phyloP scores from a whole-genome alignment of 345 rosid genomes.

The Aethionema arabicum region DNA sequence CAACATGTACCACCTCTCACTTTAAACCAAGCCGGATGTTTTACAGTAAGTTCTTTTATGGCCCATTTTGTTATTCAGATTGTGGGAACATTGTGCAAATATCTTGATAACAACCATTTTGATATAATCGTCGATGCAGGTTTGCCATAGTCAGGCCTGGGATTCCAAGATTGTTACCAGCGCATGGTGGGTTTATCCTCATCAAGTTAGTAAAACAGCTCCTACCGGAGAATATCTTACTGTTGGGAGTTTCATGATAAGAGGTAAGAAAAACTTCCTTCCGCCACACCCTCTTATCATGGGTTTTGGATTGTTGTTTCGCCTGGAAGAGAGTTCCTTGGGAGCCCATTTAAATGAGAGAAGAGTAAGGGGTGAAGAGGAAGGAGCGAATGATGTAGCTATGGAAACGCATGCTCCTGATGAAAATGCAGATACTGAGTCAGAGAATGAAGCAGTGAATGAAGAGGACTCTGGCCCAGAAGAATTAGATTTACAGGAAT shows the following conservation, averaged over 20 bases:
- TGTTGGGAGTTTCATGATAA: constrained; percentile 97
- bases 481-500: constrained; percentile 35
- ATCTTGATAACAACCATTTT: constrained; percentile 18
- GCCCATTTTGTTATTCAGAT: not conserved
- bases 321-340: constrained; percentile 97
- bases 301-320: constrained; percentile 97
- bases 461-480: constrained; percentile 36
- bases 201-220: constrained; percentile 98
- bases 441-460: constrained; percentile 48
- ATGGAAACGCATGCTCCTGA: constrained; percentile 47
- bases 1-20: constrained; percentile 92
- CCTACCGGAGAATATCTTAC: constrained; percentile 99
- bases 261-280: constrained; percentile 95
- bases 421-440: constrained; percentile 62
- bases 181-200: constrained; percentile 99
- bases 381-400: constrained; percentile 59
- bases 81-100: constrained; percentile 21
- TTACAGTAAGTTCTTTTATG: constrained; percentile 53
- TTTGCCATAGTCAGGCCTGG: constrained; percentile 99
- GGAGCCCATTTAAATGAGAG: constrained; percentile 97
- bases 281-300: constrained; percentile 97
- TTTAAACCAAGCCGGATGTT: constrained; percentile 95
- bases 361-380: constrained; percentile 96
- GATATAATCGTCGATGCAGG: constrained; percentile 46
- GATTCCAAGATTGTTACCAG: constrained; percentile 97